Conservation (phyloP, 495 filamentous ascomycete genomes). For the Penicillium antarcticum region DNA sequence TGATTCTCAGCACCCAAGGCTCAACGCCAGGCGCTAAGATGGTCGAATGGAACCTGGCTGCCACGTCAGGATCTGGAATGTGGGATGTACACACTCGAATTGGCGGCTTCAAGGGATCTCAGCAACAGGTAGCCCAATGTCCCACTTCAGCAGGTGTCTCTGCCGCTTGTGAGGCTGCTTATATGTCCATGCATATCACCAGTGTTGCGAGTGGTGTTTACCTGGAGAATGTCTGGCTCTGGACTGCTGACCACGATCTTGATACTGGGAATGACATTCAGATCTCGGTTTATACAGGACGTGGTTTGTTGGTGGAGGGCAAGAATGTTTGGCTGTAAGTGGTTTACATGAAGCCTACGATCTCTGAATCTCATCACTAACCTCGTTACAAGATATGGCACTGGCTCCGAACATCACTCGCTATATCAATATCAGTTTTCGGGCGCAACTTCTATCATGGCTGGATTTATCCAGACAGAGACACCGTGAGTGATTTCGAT, state of each 20-base stretch:
- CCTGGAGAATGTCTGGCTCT: constrained; percentile 67
- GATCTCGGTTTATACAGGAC: constrained; percentile 67
- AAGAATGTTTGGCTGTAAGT: constrained; percentile 55
- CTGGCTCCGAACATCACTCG: constrained; percentile 70
- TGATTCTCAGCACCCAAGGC: constrained; percentile 60
- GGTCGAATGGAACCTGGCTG: constrained; percentile 69
- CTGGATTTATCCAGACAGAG: constrained; percentile 80
- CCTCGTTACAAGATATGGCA: constrained; percentile 51
- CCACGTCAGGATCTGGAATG: constrained; percentile 45
- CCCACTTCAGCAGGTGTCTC: constrained; percentile 37
- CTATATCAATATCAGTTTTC: constrained; percentile 81
- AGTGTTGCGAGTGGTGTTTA: constrained; percentile 46
- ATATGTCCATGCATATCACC: constrained; percentile 67
- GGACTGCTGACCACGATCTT: constrained; percentile 73
- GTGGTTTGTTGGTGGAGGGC: constrained; percentile 62
- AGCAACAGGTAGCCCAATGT: constrained; percentile 48
- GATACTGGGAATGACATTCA: constrained; percentile 54
- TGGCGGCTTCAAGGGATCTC: constrained; percentile 53
- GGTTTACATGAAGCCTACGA: too few relatives aligned
- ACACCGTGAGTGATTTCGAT: constrained; percentile 48
- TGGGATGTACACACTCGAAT: constrained; percentile 60
- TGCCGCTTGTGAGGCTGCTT: constrained; percentile 58
- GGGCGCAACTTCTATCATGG: constrained; percentile 65
- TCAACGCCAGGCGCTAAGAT: constrained; percentile 62
- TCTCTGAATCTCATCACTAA: constrained; percentile 4